Evolutionary conservation across 179 eudicot species (phyloP).

Genomic region (Spinacia oleracea): DNA sequence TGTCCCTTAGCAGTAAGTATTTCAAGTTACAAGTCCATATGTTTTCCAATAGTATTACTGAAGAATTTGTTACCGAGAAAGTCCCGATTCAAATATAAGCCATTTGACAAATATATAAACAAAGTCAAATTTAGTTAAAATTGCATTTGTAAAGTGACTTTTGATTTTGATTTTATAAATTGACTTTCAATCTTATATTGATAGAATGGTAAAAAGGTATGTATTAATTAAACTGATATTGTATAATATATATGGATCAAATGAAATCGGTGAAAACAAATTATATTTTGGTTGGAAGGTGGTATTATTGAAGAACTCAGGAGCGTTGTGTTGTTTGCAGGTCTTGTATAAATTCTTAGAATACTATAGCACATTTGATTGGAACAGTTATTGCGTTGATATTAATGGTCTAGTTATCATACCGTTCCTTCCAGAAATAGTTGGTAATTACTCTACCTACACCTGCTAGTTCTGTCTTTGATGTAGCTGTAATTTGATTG

Average conservation of each 20-base stretch:
- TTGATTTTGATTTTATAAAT: background rate
- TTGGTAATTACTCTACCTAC: slow-evolving; percentile 32
- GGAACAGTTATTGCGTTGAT: slow-evolving; percentile 45
- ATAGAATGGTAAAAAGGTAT: background rate
- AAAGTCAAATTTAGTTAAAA: background rate
- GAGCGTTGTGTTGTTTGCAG: slow-evolving; percentile 31
- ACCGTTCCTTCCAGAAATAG: slow-evolving; percentile 47
- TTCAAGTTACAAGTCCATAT: background rate
- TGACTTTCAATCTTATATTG: background rate
- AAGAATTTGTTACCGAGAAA: background rate
- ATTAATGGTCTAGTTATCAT: slow-evolving; percentile 45
- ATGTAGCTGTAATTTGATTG: background rate
- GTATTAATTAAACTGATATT: background rate
- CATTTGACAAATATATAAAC: background rate
- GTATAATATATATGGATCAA: background rate
- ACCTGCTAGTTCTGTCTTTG: slow-evolving; percentile 1
- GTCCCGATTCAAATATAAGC: background rate
- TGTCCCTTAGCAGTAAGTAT: slow-evolving; percentile 47
- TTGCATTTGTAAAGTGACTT: background rate
- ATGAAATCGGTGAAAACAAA: background rate
- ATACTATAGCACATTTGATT: slow-evolving; percentile 57
- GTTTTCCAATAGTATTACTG: background rate
- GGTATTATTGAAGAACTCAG: background rate
- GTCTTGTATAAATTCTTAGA: slow-evolving; percentile 52
- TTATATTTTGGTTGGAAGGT: background rate